Base-by-base conservation (phyloP, 441 rosid species). In the Eutrema salsugineum region DNA sequence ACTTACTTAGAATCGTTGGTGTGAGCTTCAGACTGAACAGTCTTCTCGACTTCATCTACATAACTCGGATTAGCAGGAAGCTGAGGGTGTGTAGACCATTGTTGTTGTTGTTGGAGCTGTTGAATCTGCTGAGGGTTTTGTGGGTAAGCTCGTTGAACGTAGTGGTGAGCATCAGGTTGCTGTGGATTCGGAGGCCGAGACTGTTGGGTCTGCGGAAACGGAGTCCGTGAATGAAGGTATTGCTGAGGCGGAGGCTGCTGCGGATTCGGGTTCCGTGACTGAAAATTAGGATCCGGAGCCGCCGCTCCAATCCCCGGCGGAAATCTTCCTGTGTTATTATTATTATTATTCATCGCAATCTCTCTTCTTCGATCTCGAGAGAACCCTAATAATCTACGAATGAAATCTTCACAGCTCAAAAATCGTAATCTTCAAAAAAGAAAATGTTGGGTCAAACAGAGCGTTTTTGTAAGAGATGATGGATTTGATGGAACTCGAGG, bases 1-100 rank as follows among this genome's bases (percentile, higher is more conserved):
- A 50, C 68, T 8, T 51, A 89, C 98, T 88, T 87, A 6, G 97
- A 77, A 72, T 93, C 93, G n/a, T n/a, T n/a, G 49, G 80, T 72
- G 51, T 20, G 50, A 50, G 94, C 90, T 80, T 91, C 98, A 0
- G 98, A 87, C 71, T 87, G 97, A 42, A 90, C 92, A 3, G 91
- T 86, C 87, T 91, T 93, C 85, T 93, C 96, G 49, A 89, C 96
- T 83, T 89, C 97, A 15, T 86, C 97, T 3, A 86, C 68, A 10
- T 80, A 51, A 60, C 81, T 88, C 8, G 65, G 22, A 50, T 73
- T 69, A 11, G 81, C 88, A 11, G 83, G 73, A 68, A 89, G 77
- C 81, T 83, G 88, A 70, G 62, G 67, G 64, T 88, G 82, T 80
- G 89, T 78, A 58, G 86, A 79, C 98, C 96, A 93, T 24, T 86